Percentiles rank a stretch among this genome's conserved stretches.
phyloP scores from a whole-genome alignment of 2,329 filamentous ascomycete species.

The Metarhizium guizhouense region DNA sequence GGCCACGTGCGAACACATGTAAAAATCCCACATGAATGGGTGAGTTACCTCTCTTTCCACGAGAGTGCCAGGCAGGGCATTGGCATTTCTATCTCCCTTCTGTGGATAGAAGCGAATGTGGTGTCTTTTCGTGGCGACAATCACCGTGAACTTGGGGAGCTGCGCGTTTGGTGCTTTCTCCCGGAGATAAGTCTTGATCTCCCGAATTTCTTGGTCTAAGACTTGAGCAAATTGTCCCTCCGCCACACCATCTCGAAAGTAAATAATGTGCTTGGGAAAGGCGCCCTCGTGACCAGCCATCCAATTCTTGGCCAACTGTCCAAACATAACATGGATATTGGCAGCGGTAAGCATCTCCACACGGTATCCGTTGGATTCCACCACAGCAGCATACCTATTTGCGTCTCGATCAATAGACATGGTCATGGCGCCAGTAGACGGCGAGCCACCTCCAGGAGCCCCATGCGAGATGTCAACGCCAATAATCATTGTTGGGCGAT shows the following conservation, averaged over 20 bases:
- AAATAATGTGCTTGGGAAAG: slow-evolving; percentile 67
- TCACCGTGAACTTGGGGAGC: slow-evolving; percentile 65
- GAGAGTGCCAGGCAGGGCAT: slow-evolving; percentile 76
- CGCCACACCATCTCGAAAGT: slow-evolving; percentile 86
- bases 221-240: slow-evolving; percentile 80
- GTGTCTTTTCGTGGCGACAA: slow-evolving; percentile 88
- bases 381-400: slow-evolving; percentile 68
- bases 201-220: slow-evolving; percentile 64
- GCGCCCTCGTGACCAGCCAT: slow-evolving; percentile 34
- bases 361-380: slow-evolving; percentile 75
- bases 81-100: slow-evolving; percentile 62
- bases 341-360: slow-evolving; percentile 65
- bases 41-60: slow-evolving; percentile 87
- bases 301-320: slow-evolving; percentile 58
- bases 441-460: slow-evolving; percentile 53
- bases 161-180: slow-evolving; percentile 26
- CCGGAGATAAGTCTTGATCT: slow-evolving; percentile 55
- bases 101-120: slow-evolving; percentile 88
- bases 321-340: slow-evolving; percentile 60
- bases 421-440: slow-evolving; percentile 83
- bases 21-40: slow-evolving; percentile 86
- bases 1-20: slow-evolving; percentile 53
- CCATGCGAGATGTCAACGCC: slow-evolving; percentile 88
- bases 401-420: slow-evolving; percentile 65
- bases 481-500: slow-evolving; percentile 66